Base-by-base conservation (phyloP, 2,329 filamentous ascomycete genomes). In the Calonectria pseudoreteaudii region DNA sequence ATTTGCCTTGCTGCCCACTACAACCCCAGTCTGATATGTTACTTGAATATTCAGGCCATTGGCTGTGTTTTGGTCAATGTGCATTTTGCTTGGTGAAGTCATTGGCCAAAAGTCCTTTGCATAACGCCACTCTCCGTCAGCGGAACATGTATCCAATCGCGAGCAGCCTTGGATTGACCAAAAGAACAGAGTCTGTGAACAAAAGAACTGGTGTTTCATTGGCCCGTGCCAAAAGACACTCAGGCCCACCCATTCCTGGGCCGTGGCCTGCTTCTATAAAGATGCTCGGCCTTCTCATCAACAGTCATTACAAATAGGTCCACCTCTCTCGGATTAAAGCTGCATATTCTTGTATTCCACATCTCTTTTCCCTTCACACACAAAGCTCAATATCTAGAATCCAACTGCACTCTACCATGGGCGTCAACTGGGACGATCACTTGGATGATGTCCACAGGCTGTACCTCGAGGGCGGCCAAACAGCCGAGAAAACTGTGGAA, bases 341-440 rank as follows among this genome's bases (percentile, higher is more conserved):
- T 20, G 11, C n/a, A n/a, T 9, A 10, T 10, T 18, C n/a, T 47
- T 47, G 1, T n/a, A 11, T n/a, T 11, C 8, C 3, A 47, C 41
- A 8, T 1, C 2, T 47, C 2, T 20, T 20, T 23, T 13, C 13
- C 10, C 10, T 10, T 47, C 18, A 6, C n/a, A 4, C 44, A 23
- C 4, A 1, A 1, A 7, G 11, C 20, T 34, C 9, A 23, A 23
- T 6, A 23, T 47, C 1, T 1, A 23, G 0, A 13, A 11, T 7
- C 20, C 10, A 47, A 14, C n/a, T 47, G 4, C 50, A 30, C 10
- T 28, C 14, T 14, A 18, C 26, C 20, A 65, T 65, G 60, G 41
- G 18, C 7, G 2, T 65, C 16, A 18, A 34, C 13, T 65, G 41
- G 60, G 41, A 65, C 6, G 18, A 1, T 0, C 41, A 49, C 10